phyloP scores from a whole-genome alignment of 2,329 filamentous ascomycete genomes.

The Diaporthe sp. region DNA sequence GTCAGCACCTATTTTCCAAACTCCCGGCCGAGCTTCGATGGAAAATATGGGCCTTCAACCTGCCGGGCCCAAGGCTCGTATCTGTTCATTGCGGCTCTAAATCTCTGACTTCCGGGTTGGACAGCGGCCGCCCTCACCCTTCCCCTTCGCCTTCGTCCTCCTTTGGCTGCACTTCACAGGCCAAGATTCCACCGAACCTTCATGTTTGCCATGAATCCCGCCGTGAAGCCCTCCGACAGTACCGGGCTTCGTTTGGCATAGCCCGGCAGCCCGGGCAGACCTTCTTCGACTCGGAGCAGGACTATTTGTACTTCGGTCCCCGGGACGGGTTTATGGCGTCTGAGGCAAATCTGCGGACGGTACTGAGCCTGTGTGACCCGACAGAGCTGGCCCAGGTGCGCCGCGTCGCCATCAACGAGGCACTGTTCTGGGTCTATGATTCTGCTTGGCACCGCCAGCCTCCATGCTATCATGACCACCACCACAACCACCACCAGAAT shows the following conservation, averaged over 20 bases:
- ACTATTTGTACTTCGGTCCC: slow-evolving; percentile 64
- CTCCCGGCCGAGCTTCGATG: slow-evolving; percentile 63
- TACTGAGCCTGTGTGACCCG: slow-evolving; percentile 58
- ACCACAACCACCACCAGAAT: background rate
- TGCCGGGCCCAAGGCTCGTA: slow-evolving; percentile 59
- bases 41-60: slow-evolving; percentile 62
- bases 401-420: slow-evolving; percentile 61
- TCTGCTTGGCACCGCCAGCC: slow-evolving; percentile 26
- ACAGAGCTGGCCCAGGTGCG: slow-evolving; percentile 57
- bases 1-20: slow-evolving; percentile 57
- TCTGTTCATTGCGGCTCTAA: slow-evolving; percentile 57
- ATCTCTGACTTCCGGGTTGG: slow-evolving; percentile 40
- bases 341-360: slow-evolving; percentile 60
- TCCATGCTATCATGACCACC: background rate
- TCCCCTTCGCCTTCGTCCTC: slow-evolving; percentile 41
- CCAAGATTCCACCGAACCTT: slow-evolving; percentile 59
- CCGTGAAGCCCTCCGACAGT: slow-evolving; percentile 57
- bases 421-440: slow-evolving; percentile 53
- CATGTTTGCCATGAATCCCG: slow-evolving; percentile 63
- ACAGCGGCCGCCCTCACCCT: background rate
- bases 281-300: slow-evolving; percentile 57
- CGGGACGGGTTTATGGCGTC: slow-evolving; percentile 61
- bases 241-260: slow-evolving; percentile 58
- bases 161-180: slow-evolving; percentile 58
- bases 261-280: slow-evolving; percentile 57